These are phyloP conservation scores for Nemania sp. DNA, from an alignment of 2,329 filamentous ascomycete genomes.

Conservation along the genomic window DNA sequence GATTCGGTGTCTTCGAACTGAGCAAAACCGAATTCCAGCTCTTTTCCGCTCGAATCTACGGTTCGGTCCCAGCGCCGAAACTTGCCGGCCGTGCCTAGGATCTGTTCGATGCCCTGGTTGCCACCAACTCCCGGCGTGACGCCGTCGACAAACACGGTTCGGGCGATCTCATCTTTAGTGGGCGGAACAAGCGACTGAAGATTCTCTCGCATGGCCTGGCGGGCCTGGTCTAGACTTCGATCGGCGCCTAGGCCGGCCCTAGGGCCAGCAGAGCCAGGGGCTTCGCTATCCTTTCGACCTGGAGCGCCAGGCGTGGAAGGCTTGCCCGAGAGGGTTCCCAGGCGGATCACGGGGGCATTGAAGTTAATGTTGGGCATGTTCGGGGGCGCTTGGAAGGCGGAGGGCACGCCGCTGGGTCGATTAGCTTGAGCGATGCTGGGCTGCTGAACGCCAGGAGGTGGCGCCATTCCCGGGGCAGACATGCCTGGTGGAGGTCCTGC, in stretches of 20 bases:
- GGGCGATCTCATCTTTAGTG: constrained; percentile 85
- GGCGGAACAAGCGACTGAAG: constrained; percentile 77
- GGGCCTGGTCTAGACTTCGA: constrained; percentile 67
- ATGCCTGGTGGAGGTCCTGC: constrained; percentile 78
- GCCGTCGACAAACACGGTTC: constrained; percentile 87
- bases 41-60: constrained; percentile 67
- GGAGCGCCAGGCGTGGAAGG: constrained; percentile 47
- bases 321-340: constrained; percentile 78
- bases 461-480: constrained; percentile 78
- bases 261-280: constrained; percentile 43
- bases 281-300: constrained; percentile 53
- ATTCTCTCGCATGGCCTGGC: constrained; percentile 67
- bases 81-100: constrained; percentile 76
- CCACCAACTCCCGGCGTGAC: constrained; percentile 78
- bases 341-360: constrained; percentile 91
- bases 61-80: constrained; percentile 84
- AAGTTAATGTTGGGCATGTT: constrained; percentile 99
- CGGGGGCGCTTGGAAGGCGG: constrained; percentile 83
- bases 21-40: constrained; percentile 89
- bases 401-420: constrained; percentile 77
- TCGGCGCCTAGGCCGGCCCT: constrained; percentile 62
- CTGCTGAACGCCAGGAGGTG: constrained; percentile 77
- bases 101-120: constrained; percentile 76
- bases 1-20: constrained; percentile 93
- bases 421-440: constrained; percentile 73